phyloP scores from a whole-genome alignment of 768 basidiomycete species.

The Thelephora aurantiotincta region DNA sequence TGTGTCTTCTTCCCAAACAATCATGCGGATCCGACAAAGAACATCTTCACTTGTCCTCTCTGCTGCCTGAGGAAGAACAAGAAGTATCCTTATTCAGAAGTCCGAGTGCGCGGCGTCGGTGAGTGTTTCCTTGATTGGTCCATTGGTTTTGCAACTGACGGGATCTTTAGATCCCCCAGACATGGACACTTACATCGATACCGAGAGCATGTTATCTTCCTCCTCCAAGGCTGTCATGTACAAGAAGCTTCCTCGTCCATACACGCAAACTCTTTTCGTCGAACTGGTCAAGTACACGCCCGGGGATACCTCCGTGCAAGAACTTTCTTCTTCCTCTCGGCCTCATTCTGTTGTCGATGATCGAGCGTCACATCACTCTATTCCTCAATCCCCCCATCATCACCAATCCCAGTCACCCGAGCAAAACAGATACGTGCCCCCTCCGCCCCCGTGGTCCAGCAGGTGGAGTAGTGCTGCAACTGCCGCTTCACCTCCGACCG shows the following conservation, averaged over 20 bases:
- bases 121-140: conserved; percentile 12
- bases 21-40: conserved; percentile 20
- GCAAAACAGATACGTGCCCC: conserved; percentile 15
- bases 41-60: conserved; percentile 55
- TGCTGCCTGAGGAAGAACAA: conserved; percentile 67
- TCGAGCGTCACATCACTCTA: conserved; percentile 24
- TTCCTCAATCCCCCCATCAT: conserved; percentile 17
- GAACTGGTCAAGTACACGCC: conserved; percentile 56
- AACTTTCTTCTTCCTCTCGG: not conserved
- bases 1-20: conserved; percentile 55
- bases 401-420: conserved; percentile 5
- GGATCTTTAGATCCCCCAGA: conserved; percentile 26
- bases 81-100: conserved; percentile 59
- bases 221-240: conserved; percentile 62
- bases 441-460: conserved; percentile 23
- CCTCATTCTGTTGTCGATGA: conserved; percentile 4
- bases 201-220: conserved; percentile 57
- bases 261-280: conserved; percentile 55
- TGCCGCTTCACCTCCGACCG: conserved; percentile 13
- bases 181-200: conserved; percentile 53
- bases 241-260: conserved; percentile 50
- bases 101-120: conserved; percentile 58
- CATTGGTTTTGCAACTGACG: not conserved
- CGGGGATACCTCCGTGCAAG: conserved; percentile 16
- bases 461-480: conserved; percentile 19